Evolutionary conservation across 2,329 filamentous ascomycete genomes (phyloP).

Genomic region (Arthrinium phaeospermum): DNA sequence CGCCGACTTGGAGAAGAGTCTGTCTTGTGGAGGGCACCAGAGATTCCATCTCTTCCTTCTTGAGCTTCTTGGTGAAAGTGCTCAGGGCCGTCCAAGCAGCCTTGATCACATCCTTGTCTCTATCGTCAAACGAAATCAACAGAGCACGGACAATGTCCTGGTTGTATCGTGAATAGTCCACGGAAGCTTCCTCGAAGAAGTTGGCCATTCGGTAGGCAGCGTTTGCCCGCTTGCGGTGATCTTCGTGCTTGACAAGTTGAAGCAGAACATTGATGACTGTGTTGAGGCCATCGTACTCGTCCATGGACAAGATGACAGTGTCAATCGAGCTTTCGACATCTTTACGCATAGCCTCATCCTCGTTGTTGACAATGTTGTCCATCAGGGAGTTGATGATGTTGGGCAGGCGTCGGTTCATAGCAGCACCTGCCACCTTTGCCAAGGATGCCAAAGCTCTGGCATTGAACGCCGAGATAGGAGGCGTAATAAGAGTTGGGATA

Average conservation of each 20-base stretch:
- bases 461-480: slow-evolving; percentile 93
- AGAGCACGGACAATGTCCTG: slow-evolving; percentile 92
- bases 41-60: slow-evolving; percentile 98
- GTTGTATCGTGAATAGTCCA: slow-evolving; percentile 96
- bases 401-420: slow-evolving; percentile 89
- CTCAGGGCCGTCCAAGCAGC: slow-evolving; percentile 86
- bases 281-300: slow-evolving; percentile 95
- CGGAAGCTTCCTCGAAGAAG: slow-evolving; percentile 80
- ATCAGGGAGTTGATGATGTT: slow-evolving; percentile 92
- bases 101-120: slow-evolving; percentile 84
- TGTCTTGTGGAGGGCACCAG: slow-evolving; percentile 86
- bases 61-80: slow-evolving; percentile 85
- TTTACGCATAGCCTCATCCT: slow-evolving; percentile 72
- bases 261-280: slow-evolving; percentile 94
- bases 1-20: slow-evolving; percentile 85
- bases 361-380: slow-evolving; percentile 84
- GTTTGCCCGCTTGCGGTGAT: slow-evolving; percentile 80
- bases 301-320: slow-evolving; percentile 87
- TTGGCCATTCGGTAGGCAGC: slow-evolving; percentile 81
- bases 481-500: slow-evolving; percentile 87
- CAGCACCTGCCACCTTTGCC: slow-evolving; percentile 85
- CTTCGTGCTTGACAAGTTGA: slow-evolving; percentile 86
- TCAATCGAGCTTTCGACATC: slow-evolving; percentile 86
- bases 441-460: slow-evolving; percentile 91
- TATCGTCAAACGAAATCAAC: slow-evolving; percentile 90